Percentiles rank a stretch among this genome's conserved stretches.
Evolutionary conservation across 1,139 yeast species (phyloP).

Genomic region (Saccharomyces hybrid): DNA sequence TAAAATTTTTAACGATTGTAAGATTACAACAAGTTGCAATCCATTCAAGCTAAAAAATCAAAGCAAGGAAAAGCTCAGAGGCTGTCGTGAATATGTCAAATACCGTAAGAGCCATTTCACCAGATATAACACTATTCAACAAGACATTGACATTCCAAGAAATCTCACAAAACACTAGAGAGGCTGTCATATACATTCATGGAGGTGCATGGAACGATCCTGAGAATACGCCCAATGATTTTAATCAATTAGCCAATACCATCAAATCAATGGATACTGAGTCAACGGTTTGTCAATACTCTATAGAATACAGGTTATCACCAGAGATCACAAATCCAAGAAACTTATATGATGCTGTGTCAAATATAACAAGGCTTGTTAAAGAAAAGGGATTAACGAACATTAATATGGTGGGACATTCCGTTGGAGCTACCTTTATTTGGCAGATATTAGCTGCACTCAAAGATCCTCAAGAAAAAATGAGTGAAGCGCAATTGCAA

Average conservation of each 20-base stretch:
- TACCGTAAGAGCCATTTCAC: not conserved
- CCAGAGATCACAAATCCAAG: slow-evolving; percentile 57
- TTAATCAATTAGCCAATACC: slow-evolving; percentile 34
- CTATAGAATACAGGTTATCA: slow-evolving; percentile 60
- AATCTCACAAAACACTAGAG: slow-evolving; percentile 5
- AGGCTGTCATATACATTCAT: slow-evolving; percentile 49
- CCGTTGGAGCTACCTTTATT: slow-evolving; percentile 72
- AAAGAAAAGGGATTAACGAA: slow-evolving; percentile 27
- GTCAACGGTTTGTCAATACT: slow-evolving; percentile 14
- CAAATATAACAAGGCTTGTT: slow-evolving; percentile 36
- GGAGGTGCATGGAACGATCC: slow-evolving; percentile 92
- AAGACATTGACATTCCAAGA: slow-evolving; percentile 10
- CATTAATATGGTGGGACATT: slow-evolving; percentile 57
- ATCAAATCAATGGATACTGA: slow-evolving; percentile 5
- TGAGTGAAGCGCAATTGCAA: slow-evolving; percentile 3
- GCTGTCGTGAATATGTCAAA: not conserved
- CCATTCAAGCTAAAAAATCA: not conserved
- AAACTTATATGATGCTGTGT: slow-evolving; percentile 51
- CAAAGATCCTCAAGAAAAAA: not conserved
- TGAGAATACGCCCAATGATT: slow-evolving; percentile 51
- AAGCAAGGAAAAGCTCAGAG: not conserved
- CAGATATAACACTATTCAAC: slow-evolving; percentile 7
- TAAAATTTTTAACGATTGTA: not conserved
- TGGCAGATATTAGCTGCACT: slow-evolving; percentile 40
- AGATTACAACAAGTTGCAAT: not conserved